Percentiles rank a stretch among this genome's conserved stretches.
These are phyloP conservation scores for Trametes villosa DNA, from an alignment of 768 basidiomycete species.

Conservation along the genomic window DNA sequence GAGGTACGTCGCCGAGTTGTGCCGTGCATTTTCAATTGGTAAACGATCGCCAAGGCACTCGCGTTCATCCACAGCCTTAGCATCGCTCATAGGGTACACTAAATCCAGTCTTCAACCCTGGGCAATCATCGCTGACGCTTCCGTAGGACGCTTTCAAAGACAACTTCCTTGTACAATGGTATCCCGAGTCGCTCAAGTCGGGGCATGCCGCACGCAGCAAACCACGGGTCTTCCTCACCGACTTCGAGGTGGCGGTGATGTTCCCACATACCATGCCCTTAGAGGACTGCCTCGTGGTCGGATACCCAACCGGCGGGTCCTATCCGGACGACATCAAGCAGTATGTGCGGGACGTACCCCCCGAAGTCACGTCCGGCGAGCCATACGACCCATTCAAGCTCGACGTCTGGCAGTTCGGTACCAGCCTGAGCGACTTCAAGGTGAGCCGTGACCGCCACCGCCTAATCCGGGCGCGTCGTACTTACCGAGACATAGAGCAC, in stretches of 20 bases:
- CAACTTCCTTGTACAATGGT: slow-evolving; percentile 15
- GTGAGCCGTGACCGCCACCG: too few relatives aligned
- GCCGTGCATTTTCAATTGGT: neutral
- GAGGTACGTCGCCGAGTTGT: slow-evolving; percentile 26
- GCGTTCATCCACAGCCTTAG: neutral
- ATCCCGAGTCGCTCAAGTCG: neutral
- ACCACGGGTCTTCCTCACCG: slow-evolving; percentile 7
- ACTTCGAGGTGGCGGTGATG: slow-evolving; percentile 9
- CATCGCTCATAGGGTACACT: slow-evolving; percentile 10
- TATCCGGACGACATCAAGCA: neutral
- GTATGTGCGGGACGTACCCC: neutral
- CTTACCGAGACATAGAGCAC: too few relatives aligned
- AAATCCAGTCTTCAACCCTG: neutral
- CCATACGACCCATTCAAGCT: slow-evolving; percentile 8
- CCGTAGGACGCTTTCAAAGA: slow-evolving; percentile 11
- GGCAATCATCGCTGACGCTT: neutral
- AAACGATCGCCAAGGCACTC: neutral
- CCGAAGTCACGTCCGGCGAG: neutral
- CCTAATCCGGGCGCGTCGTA: too few relatives aligned
- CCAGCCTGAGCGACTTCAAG: slow-evolving; percentile 1
- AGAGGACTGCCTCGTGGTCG: neutral
- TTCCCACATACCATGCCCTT: neutral
- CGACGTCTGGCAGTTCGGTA: slow-evolving; percentile 12
- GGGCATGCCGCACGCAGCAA: neutral
- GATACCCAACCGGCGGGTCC: neutral